Percentiles rank a stretch among this genome's conserved stretches.
Conservation (phyloP, 2,329 filamentous ascomycete species). For the Shiraia sp. region DNA sequence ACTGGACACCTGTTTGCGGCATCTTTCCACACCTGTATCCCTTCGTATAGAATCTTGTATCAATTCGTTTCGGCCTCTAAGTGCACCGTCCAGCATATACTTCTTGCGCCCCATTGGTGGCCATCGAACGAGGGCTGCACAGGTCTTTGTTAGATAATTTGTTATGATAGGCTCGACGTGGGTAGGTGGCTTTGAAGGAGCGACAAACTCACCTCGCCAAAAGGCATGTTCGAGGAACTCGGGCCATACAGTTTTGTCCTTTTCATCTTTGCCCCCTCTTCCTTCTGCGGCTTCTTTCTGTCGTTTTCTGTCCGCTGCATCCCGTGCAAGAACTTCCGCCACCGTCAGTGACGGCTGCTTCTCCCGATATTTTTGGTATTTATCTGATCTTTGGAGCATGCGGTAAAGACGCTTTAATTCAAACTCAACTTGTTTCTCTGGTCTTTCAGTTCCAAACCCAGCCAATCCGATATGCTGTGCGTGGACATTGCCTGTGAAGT, state of each 20-base stretch:
- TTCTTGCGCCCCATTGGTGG: slow-evolving; percentile 64
- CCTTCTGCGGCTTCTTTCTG: slow-evolving; percentile 12
- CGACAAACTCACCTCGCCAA: slow-evolving; percentile 48
- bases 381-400: slow-evolving; percentile 41
- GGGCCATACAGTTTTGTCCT: slow-evolving; percentile 50
- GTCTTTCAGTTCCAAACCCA: slow-evolving; percentile 25
- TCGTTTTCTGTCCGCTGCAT: slow-evolving; percentile 20
- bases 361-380: slow-evolving; percentile 52
- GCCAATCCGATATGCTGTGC: slow-evolving; percentile 26
- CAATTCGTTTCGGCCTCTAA: slow-evolving; percentile 64
- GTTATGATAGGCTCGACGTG: background rate
- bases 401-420: slow-evolving; percentile 34
- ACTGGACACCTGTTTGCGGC: slow-evolving; percentile 65
- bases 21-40: slow-evolving; percentile 57
- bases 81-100: slow-evolving; percentile 52
- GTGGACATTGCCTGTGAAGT: slow-evolving; percentile 30
- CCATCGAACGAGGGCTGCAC: slow-evolving; percentile 50
- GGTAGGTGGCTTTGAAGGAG: background rate
- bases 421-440: slow-evolving; percentile 32
- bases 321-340: slow-evolving; percentile 22
- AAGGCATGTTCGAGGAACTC: slow-evolving; percentile 54
- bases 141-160: background rate
- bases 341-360: slow-evolving; percentile 39
- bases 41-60: slow-evolving; percentile 62
- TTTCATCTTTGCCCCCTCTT: slow-evolving; percentile 31